phyloP scores from a whole-genome alignment of 352 stramenopile species.

The Phytophthora cryptogea region DNA sequence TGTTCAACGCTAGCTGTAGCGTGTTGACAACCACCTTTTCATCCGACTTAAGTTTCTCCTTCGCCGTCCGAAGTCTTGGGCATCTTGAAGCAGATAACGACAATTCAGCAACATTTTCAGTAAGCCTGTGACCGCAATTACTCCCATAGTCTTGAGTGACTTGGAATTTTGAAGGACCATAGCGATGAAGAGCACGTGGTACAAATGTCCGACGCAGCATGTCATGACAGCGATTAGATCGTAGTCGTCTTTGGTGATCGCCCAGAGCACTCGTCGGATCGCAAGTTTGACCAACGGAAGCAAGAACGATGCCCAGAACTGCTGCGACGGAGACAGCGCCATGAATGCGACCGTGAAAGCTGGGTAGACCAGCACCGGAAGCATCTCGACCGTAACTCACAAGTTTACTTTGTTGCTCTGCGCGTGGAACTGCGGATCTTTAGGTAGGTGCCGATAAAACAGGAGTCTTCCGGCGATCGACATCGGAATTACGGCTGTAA shows the following conservation, averaged over 20 bases:
- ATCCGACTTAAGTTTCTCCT: not conserved
- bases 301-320: conserved; percentile 31
- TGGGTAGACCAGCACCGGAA: conserved; percentile 33
- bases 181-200: conserved; percentile 35
- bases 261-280: conserved; percentile 22
- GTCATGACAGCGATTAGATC: conserved; percentile 26
- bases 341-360: conserved; percentile 32
- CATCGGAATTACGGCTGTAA: conserved; percentile 17
- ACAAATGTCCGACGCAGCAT: conserved; percentile 24
- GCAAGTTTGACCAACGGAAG: conserved; percentile 27
- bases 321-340: conserved; percentile 12
- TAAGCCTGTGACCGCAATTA: conserved; percentile 21
- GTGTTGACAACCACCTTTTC: too few relatives aligned
- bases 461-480: not conserved
- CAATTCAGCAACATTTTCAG: conserved; percentile 9
- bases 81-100: conserved; percentile 7
- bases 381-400: conserved; percentile 5
- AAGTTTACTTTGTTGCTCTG: conserved; percentile 12
- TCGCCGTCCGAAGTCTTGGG: not conserved
- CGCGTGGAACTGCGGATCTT: conserved; percentile 7
- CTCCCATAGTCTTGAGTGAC: conserved; percentile 24
- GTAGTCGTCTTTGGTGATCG: conserved; percentile 20
- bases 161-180: conserved; percentile 39
- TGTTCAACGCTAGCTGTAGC: not conserved
- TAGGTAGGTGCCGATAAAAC: conserved; percentile 1